Base-by-base conservation (phyloP, 306 rosid genomes). In the Inga laurina region DNA sequence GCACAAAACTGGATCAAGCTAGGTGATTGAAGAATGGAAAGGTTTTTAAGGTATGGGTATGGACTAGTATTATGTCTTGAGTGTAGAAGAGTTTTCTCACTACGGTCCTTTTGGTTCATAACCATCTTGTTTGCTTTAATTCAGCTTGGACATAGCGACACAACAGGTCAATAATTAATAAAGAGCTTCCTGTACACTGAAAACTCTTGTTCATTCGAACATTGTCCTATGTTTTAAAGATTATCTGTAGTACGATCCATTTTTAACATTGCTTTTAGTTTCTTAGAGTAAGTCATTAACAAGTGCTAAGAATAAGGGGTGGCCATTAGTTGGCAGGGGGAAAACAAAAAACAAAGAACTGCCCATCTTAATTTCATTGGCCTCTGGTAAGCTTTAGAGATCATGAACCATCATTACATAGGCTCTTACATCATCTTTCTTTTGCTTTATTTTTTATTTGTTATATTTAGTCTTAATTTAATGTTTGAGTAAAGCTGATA, bases 1-100 rank as follows among this genome's bases (percentile, higher is more conserved):
- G 45, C 10, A 56, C 32, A 30, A 74, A 69, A 51, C 34, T 74
- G 85, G 71, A 82, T 68, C 78, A 56, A 16, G 9, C 72, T 22
- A 57, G 48, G 45, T 81, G 39, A 72, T 5, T 39, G 57, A 45
- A 71, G 11, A 75, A n/a, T 68, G 24, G 30, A 45, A 51, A 57
- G 21, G 48, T 41, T 59, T 37, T 14, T 65, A 30, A 65, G 71
- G 43, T 24, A 61, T 62, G 37, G 18, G 1, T 65, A 24, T 43
- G 21, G n/a, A 30, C 43, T 21, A 15, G 21, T 21, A 56, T 57
- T 21, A 56, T 57, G 65, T 57, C 65, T 10, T n/a, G 9, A 57
- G 10, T 9, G 32, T 57, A 21, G 10, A 19, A 7, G 14, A 8
- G 65, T 57, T 19, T 57, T 21, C 65, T n/a, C 65, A 57, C 30